Evolutionary conservation across 192 early-diverging fungal genomes (phyloP).

Genomic region (Entophlyctis luteolus): DNA sequence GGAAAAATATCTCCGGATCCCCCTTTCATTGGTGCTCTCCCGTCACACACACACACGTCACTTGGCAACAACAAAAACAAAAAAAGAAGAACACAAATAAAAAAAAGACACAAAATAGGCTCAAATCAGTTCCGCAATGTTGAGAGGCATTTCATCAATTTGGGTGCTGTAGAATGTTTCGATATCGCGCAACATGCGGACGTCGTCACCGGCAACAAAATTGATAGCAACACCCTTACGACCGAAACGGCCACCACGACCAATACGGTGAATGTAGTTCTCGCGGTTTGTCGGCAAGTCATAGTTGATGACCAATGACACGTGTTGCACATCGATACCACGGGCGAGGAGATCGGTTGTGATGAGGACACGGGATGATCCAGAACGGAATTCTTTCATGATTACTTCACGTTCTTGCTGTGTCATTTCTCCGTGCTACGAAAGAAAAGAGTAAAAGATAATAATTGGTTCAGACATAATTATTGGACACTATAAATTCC

Average conservation of each 20-base stretch:
- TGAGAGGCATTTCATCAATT: conserved; percentile 98
- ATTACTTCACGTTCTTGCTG: conserved; percentile 92
- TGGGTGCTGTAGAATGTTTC: conserved; percentile 99
- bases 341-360: conserved; percentile 96
- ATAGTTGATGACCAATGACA: conserved; percentile 98
- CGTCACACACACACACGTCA: no score
- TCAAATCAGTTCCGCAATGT: conserved; percentile 78
- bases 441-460: not conserved
- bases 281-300: conserved; percentile 94
- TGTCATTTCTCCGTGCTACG: conserved; percentile 95
- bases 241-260: conserved; percentile 99
- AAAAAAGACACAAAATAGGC: not conserved
- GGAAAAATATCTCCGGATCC: no score
- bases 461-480: not conserved
- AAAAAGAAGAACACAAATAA: not conserved
- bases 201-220: conserved; percentile 95
- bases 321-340: conserved; percentile 99
- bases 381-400: conserved; percentile 99
- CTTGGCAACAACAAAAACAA: not conserved
- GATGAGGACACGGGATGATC: conserved; percentile 94
- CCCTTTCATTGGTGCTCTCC: no score
- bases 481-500: not conserved
- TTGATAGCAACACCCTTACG: conserved; percentile 99
- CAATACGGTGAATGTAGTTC: conserved; percentile 99
- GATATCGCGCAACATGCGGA: conserved; percentile 90